Conservation (phyloP, 75 land plant genomes). For the Ceratopteris richardii region DNA sequence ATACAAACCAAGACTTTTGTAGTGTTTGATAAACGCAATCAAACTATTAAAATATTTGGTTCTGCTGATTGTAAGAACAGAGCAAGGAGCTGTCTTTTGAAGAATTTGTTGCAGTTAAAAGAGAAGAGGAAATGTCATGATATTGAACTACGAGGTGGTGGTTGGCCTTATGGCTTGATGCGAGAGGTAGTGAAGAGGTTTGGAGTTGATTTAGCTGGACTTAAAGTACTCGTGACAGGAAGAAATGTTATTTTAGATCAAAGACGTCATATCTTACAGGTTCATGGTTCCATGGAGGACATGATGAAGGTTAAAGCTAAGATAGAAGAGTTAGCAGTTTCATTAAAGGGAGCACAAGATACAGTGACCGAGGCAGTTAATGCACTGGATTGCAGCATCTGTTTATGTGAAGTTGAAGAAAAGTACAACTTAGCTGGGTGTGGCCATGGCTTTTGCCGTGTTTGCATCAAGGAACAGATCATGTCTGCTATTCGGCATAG, state of each 20-base stretch:
- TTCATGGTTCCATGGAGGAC: constrained; percentile 39
- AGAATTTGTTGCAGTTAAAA: constrained; percentile 28
- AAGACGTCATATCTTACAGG: constrained; percentile 37
- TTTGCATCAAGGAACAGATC: constrained; percentile 55
- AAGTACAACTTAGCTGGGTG: constrained; percentile 47
- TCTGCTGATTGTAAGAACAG: constrained; percentile 15
- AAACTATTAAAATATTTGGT: constrained; percentile 47
- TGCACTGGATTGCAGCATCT: constrained; percentile 41
- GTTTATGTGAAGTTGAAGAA: constrained; percentile 70
- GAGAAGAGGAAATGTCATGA: constrained; percentile 40
- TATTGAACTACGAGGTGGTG: constrained; percentile 42
- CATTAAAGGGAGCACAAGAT: constrained; percentile 6
- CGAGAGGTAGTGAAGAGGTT: constrained; percentile 50
- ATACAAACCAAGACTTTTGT: constrained; percentile 48
- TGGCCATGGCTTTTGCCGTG: constrained; percentile 48
- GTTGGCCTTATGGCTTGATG: constrained; percentile 48
- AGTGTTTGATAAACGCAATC: constrained; percentile 41
- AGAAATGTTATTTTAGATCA: constrained; percentile 38
- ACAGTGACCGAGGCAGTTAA: constrained; percentile 5
- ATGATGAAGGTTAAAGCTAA: constrained; percentile 40
- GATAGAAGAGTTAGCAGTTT: constrained; percentile 25
- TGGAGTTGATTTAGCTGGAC: constrained; percentile 57
- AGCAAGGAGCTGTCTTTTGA: constrained; percentile 35
- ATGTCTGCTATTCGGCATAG: constrained; percentile 46
- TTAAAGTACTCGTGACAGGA: constrained; percentile 41